Percentiles rank a stretch among this genome's conserved stretches.
Evolutionary conservation across 345 rosid species (phyloP).

Genomic region (Geranium brycei): DNA sequence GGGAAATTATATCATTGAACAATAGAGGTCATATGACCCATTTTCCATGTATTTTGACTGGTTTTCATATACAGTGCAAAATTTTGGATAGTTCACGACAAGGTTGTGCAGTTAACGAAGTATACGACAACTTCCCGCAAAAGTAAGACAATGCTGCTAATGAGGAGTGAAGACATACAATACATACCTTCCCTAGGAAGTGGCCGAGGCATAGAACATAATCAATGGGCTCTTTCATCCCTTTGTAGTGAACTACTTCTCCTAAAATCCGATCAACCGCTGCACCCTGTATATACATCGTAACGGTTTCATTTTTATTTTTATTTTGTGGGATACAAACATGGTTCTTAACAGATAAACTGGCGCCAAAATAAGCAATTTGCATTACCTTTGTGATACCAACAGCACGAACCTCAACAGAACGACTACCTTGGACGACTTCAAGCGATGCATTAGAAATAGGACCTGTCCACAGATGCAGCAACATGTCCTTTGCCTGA

Average conservation of each 20-base stretch:
- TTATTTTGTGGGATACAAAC: background rate
- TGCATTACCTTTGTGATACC: slow-evolving; percentile 84
- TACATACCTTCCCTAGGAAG: slow-evolving; percentile 80
- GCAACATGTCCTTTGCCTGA: slow-evolving; percentile 97
- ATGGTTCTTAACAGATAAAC: background rate
- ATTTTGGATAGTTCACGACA: too few species aligned
- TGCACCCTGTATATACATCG: slow-evolving; percentile 52
- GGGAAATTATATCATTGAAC: too few species aligned
- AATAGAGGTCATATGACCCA: too few species aligned
- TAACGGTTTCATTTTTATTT: background rate
- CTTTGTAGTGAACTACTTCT: slow-evolving; percentile 89
- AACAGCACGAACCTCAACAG: slow-evolving; percentile 94
- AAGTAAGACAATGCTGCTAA: too few species aligned
- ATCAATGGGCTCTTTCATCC: slow-evolving; percentile 84
- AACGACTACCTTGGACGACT: slow-evolving; percentile 94
- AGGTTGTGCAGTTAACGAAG: too few species aligned
- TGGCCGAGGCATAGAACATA: slow-evolving; percentile 92
- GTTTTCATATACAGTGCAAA: too few species aligned
- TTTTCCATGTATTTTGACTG: too few species aligned
- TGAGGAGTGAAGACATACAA: background rate
- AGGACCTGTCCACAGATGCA: slow-evolving; percentile 99
- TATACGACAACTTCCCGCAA: too few species aligned
- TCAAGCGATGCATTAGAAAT: slow-evolving; percentile 97
- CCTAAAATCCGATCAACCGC: slow-evolving; percentile 94
- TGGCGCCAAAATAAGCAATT: background rate